These are phyloP conservation scores for Cornus controversa DNA, from an alignment of 148 eudicot genomes.

Conservation along the genomic window DNA sequence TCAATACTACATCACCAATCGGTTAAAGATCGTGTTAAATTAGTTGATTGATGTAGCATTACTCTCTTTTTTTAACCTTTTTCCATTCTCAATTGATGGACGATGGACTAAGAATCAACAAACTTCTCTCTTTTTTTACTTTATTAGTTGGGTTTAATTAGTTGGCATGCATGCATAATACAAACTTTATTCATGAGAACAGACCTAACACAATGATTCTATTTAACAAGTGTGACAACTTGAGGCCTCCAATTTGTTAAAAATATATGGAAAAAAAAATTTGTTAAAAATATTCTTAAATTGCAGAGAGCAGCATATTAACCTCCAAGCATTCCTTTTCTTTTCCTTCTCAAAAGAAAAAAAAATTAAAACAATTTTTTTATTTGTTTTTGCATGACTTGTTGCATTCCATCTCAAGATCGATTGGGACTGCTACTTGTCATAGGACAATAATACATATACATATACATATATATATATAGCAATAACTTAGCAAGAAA, in stretches of 20 bases:
- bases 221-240: background rate
- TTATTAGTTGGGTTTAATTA: background rate
- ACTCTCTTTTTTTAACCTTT: too few relatives aligned
- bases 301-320: background rate
- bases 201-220: background rate
- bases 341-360: background rate
- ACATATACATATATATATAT: background rate
- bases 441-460: background rate
- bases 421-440: background rate
- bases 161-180: background rate
- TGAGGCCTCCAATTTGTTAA: background rate
- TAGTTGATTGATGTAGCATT: too few relatives aligned
- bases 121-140: too few relatives aligned
- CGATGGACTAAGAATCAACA: too few relatives aligned
- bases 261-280: too few relatives aligned
- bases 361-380: background rate
- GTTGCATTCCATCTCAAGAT: background rate
- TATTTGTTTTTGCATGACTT: too few relatives aligned
- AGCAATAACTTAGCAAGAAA: background rate
- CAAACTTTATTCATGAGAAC: background rate
- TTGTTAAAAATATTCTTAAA: background rate
- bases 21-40: too few relatives aligned
- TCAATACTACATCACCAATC: too few relatives aligned
- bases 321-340: background rate
- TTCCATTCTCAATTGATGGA: too few relatives aligned